Evolutionary conservation across 164 flowering plant species (phyloP), one percentile per base, ranked within the genome.

Genomic region (Vitis vinifera): DNA sequence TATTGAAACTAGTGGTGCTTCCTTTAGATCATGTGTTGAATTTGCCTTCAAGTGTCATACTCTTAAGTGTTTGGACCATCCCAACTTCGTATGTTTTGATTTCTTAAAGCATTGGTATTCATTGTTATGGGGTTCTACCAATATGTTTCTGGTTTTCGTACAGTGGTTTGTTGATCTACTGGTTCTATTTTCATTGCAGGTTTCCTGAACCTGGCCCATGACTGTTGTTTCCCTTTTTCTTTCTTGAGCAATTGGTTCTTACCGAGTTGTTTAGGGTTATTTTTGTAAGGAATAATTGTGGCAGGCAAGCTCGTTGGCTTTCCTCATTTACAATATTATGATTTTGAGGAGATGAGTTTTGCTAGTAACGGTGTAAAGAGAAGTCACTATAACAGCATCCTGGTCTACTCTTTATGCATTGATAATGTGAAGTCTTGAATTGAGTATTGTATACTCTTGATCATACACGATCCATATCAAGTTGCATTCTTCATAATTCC

Each of bases 171-270:
- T 66, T 53, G 14, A 66, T 59, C 31, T 66, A 9, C 10, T 14
- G 57, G 8, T 66, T 66, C 50, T 66, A 14, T 29, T 66, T 66
- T 53, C 4, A 9, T 66, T 66, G 57, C 59, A 66, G 70, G 62
- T 31, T 19, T 67, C 14, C 15, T 55, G 1, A 12, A n/a, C 47
- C 51, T 8, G 10, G 12, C 10, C n/a, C 16, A 10, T 15, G 49
- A 16, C 9, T 1, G 52, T 27, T 17, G 51, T 16, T 11, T 49
- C 29, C 37, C 15, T 61, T 37, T 13, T 4, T 53, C 5, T 53
- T 53, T 53, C 56, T 53, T 10, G n/a, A 53, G 56, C 56, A 37
- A 31, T 61, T 27, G 8, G 31, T 31, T 60, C 7, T 14, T 37
- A 37, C 44, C 44, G 2, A 6, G 44, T 37, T 37, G 44, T 37